Conservation (phyloP, 1,284 basidiomycete genomes). For the Apiotrichum veenhuisii region DNA sequence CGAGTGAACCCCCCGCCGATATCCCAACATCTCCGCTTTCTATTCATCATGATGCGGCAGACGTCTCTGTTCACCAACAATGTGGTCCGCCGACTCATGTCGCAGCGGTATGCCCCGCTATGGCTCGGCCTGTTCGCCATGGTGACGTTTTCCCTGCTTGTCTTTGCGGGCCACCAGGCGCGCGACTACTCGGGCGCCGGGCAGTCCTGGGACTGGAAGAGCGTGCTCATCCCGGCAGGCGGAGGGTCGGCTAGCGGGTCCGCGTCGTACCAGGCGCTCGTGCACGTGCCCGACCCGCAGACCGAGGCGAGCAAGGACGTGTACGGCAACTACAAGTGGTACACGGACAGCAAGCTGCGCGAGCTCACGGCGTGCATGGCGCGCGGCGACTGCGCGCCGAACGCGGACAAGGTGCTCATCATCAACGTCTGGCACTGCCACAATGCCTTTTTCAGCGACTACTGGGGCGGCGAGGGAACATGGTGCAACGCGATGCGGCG, state of each 20-base stretch:
- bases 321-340: constrained; percentile 16
- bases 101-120: neutral
- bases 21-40: no score
- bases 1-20: no score
- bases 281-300: neutral
- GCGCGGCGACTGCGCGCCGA: constrained; percentile 7
- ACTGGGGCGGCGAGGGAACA: constrained; percentile 7
- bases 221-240: neutral
- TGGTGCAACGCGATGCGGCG: constrained; percentile 3
- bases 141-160: neutral
- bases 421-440: constrained; percentile 10
- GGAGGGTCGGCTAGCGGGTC: neutral
- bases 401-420: constrained; percentile 17
- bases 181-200: neutral
- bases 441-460: neutral
- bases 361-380: constrained; percentile 12
- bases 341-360: constrained; percentile 17
- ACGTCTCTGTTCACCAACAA: neutral
- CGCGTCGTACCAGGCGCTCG: neutral
- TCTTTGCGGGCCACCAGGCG: neutral
- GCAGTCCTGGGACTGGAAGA: neutral
- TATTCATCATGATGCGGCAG: no score
- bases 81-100: neutral
- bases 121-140: neutral
- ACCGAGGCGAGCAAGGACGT: neutral